A percentile compares a stretch with the other conserved stretches of the same genome.
These are phyloP conservation scores for Metschnikowia baotianmanensis DNA, from an alignment of 805 yeast genomes.

Conservation along the genomic window DNA sequence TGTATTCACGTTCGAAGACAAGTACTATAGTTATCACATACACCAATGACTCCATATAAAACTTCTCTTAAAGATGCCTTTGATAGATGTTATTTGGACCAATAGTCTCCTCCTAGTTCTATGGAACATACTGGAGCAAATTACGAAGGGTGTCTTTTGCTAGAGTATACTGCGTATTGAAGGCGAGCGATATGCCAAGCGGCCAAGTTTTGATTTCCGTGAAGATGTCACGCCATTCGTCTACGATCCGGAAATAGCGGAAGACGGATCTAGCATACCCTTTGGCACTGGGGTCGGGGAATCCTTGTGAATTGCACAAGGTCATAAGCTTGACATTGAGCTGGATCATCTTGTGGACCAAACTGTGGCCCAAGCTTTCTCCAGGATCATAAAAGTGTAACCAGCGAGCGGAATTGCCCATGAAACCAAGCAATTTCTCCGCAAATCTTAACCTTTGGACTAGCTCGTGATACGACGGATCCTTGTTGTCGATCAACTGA, in stretches of 20 bases:
- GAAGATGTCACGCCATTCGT: neutral
- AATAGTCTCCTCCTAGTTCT: neutral
- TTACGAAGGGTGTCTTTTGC: neutral
- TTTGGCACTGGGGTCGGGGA: neutral
- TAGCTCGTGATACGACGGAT: too few species aligned
- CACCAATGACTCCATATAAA: neutral
- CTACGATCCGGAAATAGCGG: neutral
- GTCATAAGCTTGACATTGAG: slow-evolving; percentile 6
- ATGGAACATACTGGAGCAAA: neutral
- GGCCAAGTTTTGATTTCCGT: neutral
- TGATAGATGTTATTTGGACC: neutral
- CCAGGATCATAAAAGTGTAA: neutral
- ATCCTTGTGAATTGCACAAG: neutral
- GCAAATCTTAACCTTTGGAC: too few species aligned
- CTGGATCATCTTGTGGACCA: slow-evolving; percentile 3
- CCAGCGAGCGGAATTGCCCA: neutral
- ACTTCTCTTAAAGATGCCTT: too few species aligned
- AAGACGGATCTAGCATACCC: neutral
- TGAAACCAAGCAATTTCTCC: neutral
- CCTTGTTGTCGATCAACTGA: too few species aligned
- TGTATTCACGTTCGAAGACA: neutral
- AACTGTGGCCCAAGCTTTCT: neutral
- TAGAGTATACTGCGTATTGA: neutral
- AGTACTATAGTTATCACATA: neutral
- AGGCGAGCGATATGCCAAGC: neutral